Conservation (phyloP, 345 rosid genomes). For the Psidium friedrichsthalianum region DNA sequence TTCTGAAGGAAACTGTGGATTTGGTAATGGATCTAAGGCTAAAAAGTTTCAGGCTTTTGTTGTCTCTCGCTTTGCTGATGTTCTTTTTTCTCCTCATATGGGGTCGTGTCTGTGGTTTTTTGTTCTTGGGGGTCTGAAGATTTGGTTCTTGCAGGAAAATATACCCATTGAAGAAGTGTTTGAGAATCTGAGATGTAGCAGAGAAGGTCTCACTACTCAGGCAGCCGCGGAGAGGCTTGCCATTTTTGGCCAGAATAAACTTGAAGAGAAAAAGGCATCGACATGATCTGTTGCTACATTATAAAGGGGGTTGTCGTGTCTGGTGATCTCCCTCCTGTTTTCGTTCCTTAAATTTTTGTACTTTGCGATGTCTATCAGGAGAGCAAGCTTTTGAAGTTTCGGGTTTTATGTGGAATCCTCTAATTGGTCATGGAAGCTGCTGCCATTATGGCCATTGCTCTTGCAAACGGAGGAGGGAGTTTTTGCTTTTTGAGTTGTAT, state of each 20-base stretch:
- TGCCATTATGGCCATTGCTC: constrained; percentile 97
- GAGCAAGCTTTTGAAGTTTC: constrained; percentile 75
- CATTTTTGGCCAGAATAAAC: constrained; percentile 95
- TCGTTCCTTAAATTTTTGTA: neutral
- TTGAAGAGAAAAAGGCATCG: constrained; percentile 77
- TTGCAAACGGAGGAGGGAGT: constrained; percentile 98
- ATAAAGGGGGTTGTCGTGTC: neutral
- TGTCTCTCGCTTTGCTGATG: constrained; percentile 1
- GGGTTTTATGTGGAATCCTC: constrained; percentile 99
- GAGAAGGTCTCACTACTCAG: constrained; percentile 65
- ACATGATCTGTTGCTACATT: neutral
- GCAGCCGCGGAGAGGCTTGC: constrained; percentile 84
- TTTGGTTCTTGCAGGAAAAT: constrained; percentile 55
- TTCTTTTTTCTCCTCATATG: neutral
- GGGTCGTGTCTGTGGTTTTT: neutral
- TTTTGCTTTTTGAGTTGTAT: neutral
- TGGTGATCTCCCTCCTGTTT: neutral
- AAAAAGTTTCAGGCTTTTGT: constrained; percentile 3
- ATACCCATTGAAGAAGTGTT: constrained; percentile 95
- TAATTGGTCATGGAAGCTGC: constrained; percentile 99
- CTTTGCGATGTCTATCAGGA: constrained; percentile 37
- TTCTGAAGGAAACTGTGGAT: constrained; percentile 94
- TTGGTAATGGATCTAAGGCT: constrained; percentile 82
- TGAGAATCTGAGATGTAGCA: constrained; percentile 95
- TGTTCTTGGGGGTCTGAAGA: neutral